Evolutionary conservation across 2,329 filamentous ascomycete genomes (phyloP).

Genomic region (Pseudogymnoascus sp.): DNA sequence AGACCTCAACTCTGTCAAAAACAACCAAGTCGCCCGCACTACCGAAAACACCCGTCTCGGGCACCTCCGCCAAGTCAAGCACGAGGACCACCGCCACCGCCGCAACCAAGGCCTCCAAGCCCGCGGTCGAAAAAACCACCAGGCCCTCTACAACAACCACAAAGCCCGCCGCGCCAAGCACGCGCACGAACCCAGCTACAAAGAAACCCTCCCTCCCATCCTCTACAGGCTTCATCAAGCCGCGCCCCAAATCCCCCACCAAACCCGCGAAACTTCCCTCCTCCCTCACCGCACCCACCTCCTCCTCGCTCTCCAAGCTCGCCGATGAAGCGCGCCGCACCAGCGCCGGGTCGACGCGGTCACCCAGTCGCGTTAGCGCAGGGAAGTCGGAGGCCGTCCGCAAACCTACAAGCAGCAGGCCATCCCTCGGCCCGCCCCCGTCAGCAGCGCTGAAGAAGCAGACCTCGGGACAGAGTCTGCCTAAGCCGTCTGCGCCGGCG

Average conservation of each 20-base stretch:
- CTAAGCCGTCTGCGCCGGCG: conserved; percentile 45
- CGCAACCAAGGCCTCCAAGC: conserved; percentile 24
- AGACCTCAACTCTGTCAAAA: conserved; percentile 18
- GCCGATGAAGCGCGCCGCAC: conserved; percentile 27
- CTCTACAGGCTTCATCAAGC: conserved; percentile 40
- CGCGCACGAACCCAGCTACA: conserved; percentile 27
- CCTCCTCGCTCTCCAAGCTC: conserved; percentile 58
- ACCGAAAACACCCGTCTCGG: conserved; percentile 32
- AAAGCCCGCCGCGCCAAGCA: conserved; percentile 33
- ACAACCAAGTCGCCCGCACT: conserved; percentile 25
- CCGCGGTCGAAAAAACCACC: conserved; percentile 26
- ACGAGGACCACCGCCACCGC: conserved; percentile 20
- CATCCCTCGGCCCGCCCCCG: conserved; percentile 47
- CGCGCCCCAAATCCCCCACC: conserved; percentile 60
- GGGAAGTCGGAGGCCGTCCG: conserved; percentile 16
- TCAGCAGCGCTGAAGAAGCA: conserved; percentile 35
- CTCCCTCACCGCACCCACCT: conserved; percentile 60
- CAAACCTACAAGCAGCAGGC: conserved; percentile 21
- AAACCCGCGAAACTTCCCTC: conserved; percentile 58
- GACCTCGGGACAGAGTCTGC: conserved; percentile 39
- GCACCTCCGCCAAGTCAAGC: conserved; percentile 17
- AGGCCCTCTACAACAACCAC: background rate
- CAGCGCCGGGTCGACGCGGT: conserved; percentile 29
- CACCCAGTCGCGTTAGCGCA: conserved; percentile 22
- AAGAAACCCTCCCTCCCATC: conserved; percentile 22